These are phyloP conservation scores for Trichothecium sympodiale DNA, from an alignment of 2,329 filamentous ascomycete species.

Conservation along the genomic window DNA sequence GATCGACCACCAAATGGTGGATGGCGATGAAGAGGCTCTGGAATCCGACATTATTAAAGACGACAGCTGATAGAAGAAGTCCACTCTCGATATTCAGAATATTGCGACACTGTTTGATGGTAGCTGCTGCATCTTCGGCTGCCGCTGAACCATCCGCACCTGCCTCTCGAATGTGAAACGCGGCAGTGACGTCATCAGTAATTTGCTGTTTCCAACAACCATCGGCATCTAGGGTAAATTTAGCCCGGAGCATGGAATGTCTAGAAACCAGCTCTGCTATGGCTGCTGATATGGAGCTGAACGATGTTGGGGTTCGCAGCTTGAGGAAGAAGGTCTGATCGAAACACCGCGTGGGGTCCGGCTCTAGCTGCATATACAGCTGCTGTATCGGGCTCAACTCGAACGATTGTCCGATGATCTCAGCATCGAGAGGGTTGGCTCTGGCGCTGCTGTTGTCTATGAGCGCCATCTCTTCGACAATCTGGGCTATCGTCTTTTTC, in stretches of 20 bases:
- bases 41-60: conserved; percentile 2
- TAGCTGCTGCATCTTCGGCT: not conserved
- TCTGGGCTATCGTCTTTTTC: conserved; percentile 5
- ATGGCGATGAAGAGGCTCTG: conserved; percentile 16
- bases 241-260: conserved; percentile 5
- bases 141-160: no score
- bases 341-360: conserved; percentile 1
- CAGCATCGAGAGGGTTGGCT: conserved; percentile 18
- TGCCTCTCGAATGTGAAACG: conserved; percentile 1
- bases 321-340: conserved; percentile 3
- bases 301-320: not conserved
- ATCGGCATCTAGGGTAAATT: not conserved
- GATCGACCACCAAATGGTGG: conserved; percentile 24
- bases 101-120: conserved; percentile 1
- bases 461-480: not conserved
- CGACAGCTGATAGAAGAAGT: conserved; percentile 9
- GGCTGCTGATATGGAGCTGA: not conserved
- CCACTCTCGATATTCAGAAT: conserved; percentile 2
- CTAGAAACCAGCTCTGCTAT: conserved; percentile 2
- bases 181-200: conserved; percentile 1
- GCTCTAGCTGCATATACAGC: not conserved
- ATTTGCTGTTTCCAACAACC: conserved; percentile 2
- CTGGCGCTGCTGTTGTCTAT: no score
- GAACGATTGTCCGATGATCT: conserved; percentile 26
- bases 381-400: conserved; percentile 5